phyloP scores from a whole-genome alignment of 1,139 yeast species.

The Hyphopichia khmerensis region DNA sequence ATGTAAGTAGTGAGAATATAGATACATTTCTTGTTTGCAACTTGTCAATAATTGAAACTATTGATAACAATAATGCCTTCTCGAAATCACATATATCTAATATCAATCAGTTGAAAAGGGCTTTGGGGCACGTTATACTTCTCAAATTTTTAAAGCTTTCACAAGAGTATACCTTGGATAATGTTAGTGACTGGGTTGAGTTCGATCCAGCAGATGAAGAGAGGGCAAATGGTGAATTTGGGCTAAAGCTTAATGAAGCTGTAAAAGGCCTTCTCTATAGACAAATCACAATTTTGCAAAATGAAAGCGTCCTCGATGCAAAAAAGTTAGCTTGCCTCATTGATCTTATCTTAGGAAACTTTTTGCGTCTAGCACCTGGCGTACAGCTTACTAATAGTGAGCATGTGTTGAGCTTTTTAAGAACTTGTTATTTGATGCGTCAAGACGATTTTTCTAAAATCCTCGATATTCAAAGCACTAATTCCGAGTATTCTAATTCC shows the following conservation, averaged over 20 bases:
- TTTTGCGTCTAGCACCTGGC: conserved; percentile 18
- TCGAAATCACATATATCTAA: conserved; percentile 5
- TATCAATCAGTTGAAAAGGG: conserved; percentile 18
- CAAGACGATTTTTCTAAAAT: conserved; percentile 23
- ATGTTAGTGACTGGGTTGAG: conserved; percentile 4
- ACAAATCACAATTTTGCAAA: conserved; percentile 40
- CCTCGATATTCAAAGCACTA: conserved; percentile 14
- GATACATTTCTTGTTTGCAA: conserved; percentile 27
- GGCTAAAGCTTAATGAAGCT: conserved; percentile 16
- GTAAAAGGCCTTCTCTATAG: conserved; percentile 41
- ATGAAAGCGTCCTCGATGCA: conserved; percentile 25
- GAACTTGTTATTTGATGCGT: conserved; percentile 36
- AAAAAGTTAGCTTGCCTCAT: conserved; percentile 32
- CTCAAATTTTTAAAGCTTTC: conserved; percentile 23
- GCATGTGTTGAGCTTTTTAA: conserved; percentile 34
- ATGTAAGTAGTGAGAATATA: conserved; percentile 23
- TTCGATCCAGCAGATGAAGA: conserved; percentile 6
- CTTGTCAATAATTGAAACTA: conserved; percentile 33
- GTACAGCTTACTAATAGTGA: conserved; percentile 19
- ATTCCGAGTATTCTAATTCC: conserved; percentile 10
- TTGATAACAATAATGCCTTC: conserved; percentile 9
- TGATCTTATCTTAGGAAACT: conserved; percentile 29
- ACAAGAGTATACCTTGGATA: conserved; percentile 3
- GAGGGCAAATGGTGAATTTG: conserved; percentile 5
- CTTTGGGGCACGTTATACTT: conserved; percentile 30